Evolutionary conservation across 2,329 filamentous ascomycete genomes (phyloP).

Genomic region (Graphilbum ipis-grandicollis): DNA sequence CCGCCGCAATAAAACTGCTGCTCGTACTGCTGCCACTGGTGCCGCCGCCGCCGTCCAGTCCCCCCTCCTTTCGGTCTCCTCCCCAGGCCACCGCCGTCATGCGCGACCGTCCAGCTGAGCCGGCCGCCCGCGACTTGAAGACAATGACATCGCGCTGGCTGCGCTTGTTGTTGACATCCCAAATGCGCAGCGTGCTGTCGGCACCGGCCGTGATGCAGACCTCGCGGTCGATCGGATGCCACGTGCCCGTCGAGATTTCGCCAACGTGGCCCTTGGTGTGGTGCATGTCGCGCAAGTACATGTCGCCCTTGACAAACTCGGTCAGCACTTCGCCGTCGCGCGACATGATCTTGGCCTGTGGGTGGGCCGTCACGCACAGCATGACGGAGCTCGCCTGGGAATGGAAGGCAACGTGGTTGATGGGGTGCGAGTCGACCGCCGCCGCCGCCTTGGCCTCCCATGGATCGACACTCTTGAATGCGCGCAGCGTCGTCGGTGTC

Average conservation of each 20-base stretch:
- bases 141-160: conserved; percentile 88
- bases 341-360: conserved; percentile 77
- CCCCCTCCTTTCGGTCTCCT: too few species aligned
- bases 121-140: conserved; percentile 82
- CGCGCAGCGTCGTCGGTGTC: conserved; percentile 84
- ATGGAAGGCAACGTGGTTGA: conserved; percentile 79
- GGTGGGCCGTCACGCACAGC: conserved; percentile 73
- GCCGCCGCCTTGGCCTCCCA: conserved; percentile 55
- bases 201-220: conserved; percentile 80
- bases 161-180: conserved; percentile 86
- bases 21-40: not conserved
- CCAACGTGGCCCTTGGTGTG: conserved; percentile 95
- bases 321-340: conserved; percentile 74
- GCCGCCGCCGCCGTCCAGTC: conserved; percentile 47
- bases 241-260: conserved; percentile 74
- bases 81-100: conserved; percentile 93
- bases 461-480: conserved; percentile 85
- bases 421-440: conserved; percentile 67
- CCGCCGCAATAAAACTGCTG: conserved; percentile 51
- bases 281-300: conserved; percentile 95
- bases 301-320: conserved; percentile 93
- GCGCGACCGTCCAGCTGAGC: conserved; percentile 74
- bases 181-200: conserved; percentile 89
- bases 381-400: conserved; percentile 63
- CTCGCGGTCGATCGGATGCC: conserved; percentile 78